Evolutionary conservation across 2,329 filamentous ascomycete genomes (phyloP), one percentile per base, ranked within the genome.

Genomic region (Colletotrichum sp.): DNA sequence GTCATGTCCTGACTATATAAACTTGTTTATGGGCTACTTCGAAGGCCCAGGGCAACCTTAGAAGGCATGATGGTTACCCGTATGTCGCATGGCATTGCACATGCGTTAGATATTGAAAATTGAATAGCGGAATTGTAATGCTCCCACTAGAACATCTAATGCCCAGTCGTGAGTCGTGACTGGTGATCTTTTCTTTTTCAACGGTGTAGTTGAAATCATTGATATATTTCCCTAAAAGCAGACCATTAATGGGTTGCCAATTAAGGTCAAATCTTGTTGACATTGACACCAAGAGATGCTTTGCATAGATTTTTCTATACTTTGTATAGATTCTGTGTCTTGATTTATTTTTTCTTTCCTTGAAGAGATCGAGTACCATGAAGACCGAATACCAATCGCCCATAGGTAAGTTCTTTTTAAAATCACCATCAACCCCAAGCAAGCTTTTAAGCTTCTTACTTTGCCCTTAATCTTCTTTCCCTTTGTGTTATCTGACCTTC

Each of bases 341-440:
- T 10, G 1, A n/a, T 3, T 12, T 12, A 5, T 6, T 2, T n/a
- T 10, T n/a, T 4, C 9, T n/a, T 49, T n/a, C 5, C 6, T n/a
- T 49, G 39, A n/a, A n/a, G 9, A 44, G 36, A 39, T 4, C 8
- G 36, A 39, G 5, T 39, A 9, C 36, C 36, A 18, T 34, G 0
- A 13, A 36, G 15, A 18, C 9, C 9, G 39, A 44, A 44, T 44
- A 44, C 0, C 18, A n/a, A 44, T 4, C 39, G 18, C 18, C 39
- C 18, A 44, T n/a, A 6, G 18, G 5, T n/a, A n/a, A n/a, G 18
- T n/a, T n/a, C 18, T 12, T 44, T 6, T 3, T n/a, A 6, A 2
- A 2, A 2, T 44, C 5, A 44, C 18, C 18, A 44, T 5, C 5
- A n/a, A n/a, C 9, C 39, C 9, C 0, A 44, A 44, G 9, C 3